These are phyloP conservation scores for Nitzschia putrida DNA, from an alignment of 108 stramenopile genomes.

Conservation along the genomic window DNA sequence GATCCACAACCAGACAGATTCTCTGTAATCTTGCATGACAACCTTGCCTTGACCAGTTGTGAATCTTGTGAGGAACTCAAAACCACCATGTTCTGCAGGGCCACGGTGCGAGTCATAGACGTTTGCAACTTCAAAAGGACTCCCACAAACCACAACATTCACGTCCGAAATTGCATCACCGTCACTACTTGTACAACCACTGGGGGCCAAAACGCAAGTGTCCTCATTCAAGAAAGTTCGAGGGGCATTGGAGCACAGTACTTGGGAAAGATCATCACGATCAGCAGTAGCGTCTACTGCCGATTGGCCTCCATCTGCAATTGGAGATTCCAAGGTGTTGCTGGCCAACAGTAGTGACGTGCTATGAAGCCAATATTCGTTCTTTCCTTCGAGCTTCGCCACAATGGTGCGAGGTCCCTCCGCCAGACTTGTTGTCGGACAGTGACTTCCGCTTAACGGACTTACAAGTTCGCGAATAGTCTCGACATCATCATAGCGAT, in stretches of 20 bases:
- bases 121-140: constrained; percentile 46
- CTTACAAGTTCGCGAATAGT: not conserved
- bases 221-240: constrained; percentile 58
- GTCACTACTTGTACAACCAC: not conserved
- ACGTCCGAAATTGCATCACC: not conserved
- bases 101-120: not conserved
- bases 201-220: constrained; percentile 35
- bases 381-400: not conserved
- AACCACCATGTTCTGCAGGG: constrained; percentile 3
- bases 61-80: too few species aligned
- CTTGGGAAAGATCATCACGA: too few species aligned
- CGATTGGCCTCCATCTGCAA: constrained; percentile 49
- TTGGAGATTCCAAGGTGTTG: constrained; percentile 47
- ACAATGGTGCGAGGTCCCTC: not conserved
- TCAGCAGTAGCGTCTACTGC: constrained; percentile 12
- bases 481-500: not conserved
- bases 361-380: constrained; percentile 27
- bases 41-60: too few species aligned
- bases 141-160: constrained; percentile 53
- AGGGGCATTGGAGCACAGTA: constrained; percentile 42
- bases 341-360: constrained; percentile 33
- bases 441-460: not conserved
- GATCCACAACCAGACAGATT: constrained; percentile 58
- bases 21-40: constrained; percentile 36
- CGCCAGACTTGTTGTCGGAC: not conserved